Evolutionary conservation across 2,329 filamentous ascomycete genomes (phyloP).

Genomic region (Xylariaceae sp.): DNA sequence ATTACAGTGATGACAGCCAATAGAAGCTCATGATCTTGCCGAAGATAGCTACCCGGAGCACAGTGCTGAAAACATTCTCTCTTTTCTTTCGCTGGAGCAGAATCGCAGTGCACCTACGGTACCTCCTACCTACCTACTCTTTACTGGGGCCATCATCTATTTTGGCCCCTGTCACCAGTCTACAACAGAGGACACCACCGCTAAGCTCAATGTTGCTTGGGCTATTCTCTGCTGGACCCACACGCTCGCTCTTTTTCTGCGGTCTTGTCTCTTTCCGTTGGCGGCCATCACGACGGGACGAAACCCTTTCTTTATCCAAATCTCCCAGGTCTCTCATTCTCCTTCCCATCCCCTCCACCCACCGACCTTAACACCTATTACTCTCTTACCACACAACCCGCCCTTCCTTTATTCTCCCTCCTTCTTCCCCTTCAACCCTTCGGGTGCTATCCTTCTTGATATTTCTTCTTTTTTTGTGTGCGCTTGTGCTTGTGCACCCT

Average conservation of each 20-base stretch:
- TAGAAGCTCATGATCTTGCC: not conserved
- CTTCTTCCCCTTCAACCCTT: constrained; percentile 41
- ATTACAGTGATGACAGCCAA: not conserved
- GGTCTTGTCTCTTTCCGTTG: not conserved
- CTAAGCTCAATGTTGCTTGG: not conserved
- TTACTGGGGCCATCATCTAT: constrained; percentile 25
- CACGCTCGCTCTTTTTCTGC: not conserved
- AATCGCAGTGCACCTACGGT: too few species aligned
- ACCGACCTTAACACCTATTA: constrained; percentile 20
- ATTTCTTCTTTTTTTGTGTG: constrained; percentile 39
- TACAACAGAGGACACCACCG: not conserved
- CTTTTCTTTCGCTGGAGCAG: constrained; percentile 7
- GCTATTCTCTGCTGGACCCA: not conserved
- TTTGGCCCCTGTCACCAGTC: constrained; percentile 12
- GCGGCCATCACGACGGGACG: constrained; percentile 10
- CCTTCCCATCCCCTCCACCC: constrained; percentile 40
- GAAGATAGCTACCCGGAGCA: not conserved
- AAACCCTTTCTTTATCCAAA: constrained; percentile 28
- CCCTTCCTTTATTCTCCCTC: constrained; percentile 45
- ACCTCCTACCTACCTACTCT: constrained; percentile 2
- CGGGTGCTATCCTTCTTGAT: constrained; percentile 45
- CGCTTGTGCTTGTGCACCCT: constrained; percentile 22
- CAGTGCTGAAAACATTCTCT: constrained; percentile 1
- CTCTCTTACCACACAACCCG: constrained; percentile 39
- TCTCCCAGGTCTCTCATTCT: constrained; percentile 38